Evolutionary conservation across 164 flowering plant species (phyloP), one percentile per base, ranked within the genome.

Genomic region (Chloranthus sessilifolius): DNA sequence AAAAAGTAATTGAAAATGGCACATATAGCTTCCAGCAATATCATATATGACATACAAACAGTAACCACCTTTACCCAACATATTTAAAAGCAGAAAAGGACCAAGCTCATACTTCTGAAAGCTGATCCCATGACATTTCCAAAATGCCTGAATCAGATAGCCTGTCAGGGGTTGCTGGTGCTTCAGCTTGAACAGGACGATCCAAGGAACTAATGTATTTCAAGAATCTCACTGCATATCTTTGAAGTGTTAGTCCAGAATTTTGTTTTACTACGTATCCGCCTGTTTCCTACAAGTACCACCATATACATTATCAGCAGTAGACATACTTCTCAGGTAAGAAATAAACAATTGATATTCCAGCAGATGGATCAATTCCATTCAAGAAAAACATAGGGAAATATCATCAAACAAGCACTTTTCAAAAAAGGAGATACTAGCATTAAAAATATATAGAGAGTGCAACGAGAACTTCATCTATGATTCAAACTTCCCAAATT

Each of bases 221-320:
- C 79, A 89, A 61, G 59, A 87, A 90, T 56, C 94, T 78, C 28
- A 77, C 34, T 4, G 94, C 97, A 73, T 94, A 94, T 53, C 66
- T 77, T 65, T 63, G 68, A 64, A 19, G 4, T 50, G 49, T 52
- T 46, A 63, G 58, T 39, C 43, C 58, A 25, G 60, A 28, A 58
- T 35, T n/a, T n/a, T 12, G 15, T 72, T 65, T 43, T 23, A 60
- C 62, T 64, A 67, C 43, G 53, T 17, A 12, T 55, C 55, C 54
- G 56, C 56, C 47, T 17, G 41, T 46, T 19, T 61, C 80, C 97
- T 84, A 75, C 42, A 9, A 30, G 11, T 17, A 56, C 7, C 20
- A 25, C 40, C 41, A 41, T 35, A 25, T 17, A 51, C 27, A 38
- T 10, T 4, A 49, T 36, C 7, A 35, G 29, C 11, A 44, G 33